Conservation (phyloP, 305 asterid species). For the Stenogyne calaminthoides region DNA sequence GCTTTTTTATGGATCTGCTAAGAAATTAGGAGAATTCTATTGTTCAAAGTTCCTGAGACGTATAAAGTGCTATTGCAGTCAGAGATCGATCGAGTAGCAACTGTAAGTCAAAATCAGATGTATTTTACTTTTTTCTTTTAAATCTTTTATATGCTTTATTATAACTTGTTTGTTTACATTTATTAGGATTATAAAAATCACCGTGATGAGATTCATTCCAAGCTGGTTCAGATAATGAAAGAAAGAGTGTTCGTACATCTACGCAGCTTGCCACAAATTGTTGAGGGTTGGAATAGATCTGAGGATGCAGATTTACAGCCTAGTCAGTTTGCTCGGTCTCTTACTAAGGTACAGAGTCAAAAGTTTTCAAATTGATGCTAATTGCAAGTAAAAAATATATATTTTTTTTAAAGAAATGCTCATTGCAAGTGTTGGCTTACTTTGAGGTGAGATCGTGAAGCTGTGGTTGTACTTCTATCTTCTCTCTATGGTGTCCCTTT, state of each 20-base stretch:
- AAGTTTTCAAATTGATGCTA: slow-evolving; percentile 4
- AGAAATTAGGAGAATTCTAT: slow-evolving; percentile 88
- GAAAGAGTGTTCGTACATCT: slow-evolving; percentile 85
- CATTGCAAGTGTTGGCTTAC: not conserved
- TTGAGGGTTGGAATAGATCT: slow-evolving; percentile 87
- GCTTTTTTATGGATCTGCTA: slow-evolving; percentile 41
- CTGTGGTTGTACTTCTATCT: not conserved
- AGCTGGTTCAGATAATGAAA: slow-evolving; percentile 98
- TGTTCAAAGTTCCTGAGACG: slow-evolving; percentile 88
- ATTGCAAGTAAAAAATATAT: not conserved
- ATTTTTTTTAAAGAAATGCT: too few relatives aligned
- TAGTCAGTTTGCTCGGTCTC: slow-evolving; percentile 89
- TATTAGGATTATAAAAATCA: slow-evolving; percentile 87
- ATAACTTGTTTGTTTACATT: slow-evolving; percentile 26
- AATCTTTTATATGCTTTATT: slow-evolving; percentile 8
- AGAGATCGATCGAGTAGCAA: slow-evolving; percentile 89
- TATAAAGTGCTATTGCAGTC: slow-evolving; percentile 70
- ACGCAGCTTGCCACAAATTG: slow-evolving; percentile 87
- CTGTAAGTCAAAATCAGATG: slow-evolving; percentile 45
- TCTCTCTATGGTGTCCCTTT: not conserved
- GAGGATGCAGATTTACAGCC: slow-evolving; percentile 81
- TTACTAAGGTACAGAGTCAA: slow-evolving; percentile 67
- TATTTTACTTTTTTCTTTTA: not conserved
- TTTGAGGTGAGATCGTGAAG: not conserved
- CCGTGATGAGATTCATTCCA: slow-evolving; percentile 93